phyloP scores from a whole-genome alignment of 345 rosid species.

The Linum usitatissimum region DNA sequence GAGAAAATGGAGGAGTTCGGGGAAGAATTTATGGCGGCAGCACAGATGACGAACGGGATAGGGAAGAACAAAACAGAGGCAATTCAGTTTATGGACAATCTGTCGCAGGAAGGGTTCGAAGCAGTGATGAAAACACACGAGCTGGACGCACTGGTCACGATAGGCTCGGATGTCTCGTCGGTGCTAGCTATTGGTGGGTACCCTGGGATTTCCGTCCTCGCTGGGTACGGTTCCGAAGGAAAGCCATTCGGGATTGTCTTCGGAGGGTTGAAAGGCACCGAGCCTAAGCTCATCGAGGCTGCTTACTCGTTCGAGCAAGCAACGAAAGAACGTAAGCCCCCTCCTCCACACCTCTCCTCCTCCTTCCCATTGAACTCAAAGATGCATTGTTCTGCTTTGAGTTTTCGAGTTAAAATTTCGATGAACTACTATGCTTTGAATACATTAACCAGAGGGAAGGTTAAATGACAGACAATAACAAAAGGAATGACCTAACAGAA shows the following conservation, averaged over 20 bases:
- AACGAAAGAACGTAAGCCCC: background rate
- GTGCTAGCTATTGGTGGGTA: conserved; percentile 20
- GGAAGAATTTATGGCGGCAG: conserved; percentile 13
- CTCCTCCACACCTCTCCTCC: too few species aligned
- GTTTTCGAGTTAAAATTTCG: too few species aligned
- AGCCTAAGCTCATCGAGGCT: conserved; percentile 32
- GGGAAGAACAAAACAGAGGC: conserved; percentile 13
- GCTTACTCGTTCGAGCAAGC: conserved; percentile 33
- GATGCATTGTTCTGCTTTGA: too few species aligned
- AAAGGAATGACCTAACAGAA: too few species aligned
- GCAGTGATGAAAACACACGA: conserved; percentile 15
- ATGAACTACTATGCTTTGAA: too few species aligned
- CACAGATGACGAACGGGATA: conserved; percentile 23
- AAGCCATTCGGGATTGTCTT: conserved; percentile 30
- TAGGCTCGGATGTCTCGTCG: conserved; percentile 7
- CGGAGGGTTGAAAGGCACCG: conserved; percentile 29
- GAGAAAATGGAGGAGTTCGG: conserved; percentile 15
- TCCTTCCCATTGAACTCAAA: too few species aligned
- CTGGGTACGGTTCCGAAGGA: conserved; percentile 15
- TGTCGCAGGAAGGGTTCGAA: conserved; percentile 19
- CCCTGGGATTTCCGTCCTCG: conserved; percentile 23
- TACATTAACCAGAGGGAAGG: too few species aligned
- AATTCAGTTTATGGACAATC: conserved; percentile 1
- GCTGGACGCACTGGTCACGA: conserved; percentile 21
- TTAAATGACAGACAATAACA: too few species aligned